Conservation (phyloP, 495 filamentous ascomycete species). For the Hypoxylon lienhwacheense region DNA sequence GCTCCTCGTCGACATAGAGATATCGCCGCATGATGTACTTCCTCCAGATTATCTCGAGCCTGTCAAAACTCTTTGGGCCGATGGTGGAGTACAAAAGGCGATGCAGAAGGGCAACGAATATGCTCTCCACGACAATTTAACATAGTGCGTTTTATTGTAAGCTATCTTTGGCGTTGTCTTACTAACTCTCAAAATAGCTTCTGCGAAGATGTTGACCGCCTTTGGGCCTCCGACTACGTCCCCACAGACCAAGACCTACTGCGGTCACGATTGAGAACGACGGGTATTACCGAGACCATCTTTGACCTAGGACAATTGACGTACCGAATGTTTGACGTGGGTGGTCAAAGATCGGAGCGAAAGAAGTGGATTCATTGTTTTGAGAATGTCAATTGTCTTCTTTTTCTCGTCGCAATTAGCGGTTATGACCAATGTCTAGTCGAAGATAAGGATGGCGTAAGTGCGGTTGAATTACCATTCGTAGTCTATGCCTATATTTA, state of each 20-base stretch:
- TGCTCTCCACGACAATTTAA: conserved; percentile 90
- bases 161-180: neutral
- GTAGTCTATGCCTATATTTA: neutral
- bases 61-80: conserved; percentile 82
- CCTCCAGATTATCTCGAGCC: conserved; percentile 71
- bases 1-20: conserved; percentile 67
- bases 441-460: conserved; percentile 94
- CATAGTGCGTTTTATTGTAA: conserved; percentile 74
- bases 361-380: conserved; percentile 99
- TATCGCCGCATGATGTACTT: conserved; percentile 73
- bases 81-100: conserved; percentile 79
- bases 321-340: conserved; percentile 99
- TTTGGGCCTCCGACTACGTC: conserved; percentile 84
- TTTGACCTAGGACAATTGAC: conserved; percentile 95
- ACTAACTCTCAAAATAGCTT: conserved; percentile 61
- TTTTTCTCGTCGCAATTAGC: conserved; percentile 94
- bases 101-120: conserved; percentile 93
- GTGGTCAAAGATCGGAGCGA: conserved; percentile 92
- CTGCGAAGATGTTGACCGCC: conserved; percentile 83
- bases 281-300: conserved; percentile 94
- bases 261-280: conserved; percentile 87
- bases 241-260: conserved; percentile 97
- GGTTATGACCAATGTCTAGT: conserved; percentile 97
- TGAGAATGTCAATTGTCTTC: conserved; percentile 89
- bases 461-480: conserved; percentile 38